These are phyloP conservation scores for Nigrospora oryzae DNA, from an alignment of 2,329 filamentous ascomycete species.

Conservation along the genomic window DNA sequence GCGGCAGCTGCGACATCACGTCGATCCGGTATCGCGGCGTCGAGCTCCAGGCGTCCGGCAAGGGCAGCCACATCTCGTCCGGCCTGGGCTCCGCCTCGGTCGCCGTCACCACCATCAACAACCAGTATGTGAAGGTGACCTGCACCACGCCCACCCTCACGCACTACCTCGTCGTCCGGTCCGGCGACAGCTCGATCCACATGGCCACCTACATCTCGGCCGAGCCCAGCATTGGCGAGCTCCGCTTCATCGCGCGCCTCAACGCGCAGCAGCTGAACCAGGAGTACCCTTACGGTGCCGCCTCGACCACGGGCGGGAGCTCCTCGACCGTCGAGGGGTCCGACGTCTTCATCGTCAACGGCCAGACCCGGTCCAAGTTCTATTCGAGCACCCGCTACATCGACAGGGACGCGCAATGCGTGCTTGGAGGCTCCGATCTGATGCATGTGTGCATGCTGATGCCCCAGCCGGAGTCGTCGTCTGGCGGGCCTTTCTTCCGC, in stretches of 20 bases:
- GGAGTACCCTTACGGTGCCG: conserved; percentile 44
- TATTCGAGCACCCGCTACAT: conserved; percentile 64
- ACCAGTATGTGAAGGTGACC: conserved; percentile 50
- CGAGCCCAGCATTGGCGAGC: conserved; percentile 47
- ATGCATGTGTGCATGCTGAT: conserved; percentile 55
- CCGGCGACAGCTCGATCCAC: conserved; percentile 51
- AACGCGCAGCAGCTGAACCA: conserved; percentile 38
- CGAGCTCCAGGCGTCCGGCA: conserved; percentile 46
- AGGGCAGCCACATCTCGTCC: conserved; percentile 48
- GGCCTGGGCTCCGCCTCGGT: conserved; percentile 52
- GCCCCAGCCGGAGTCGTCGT: conserved; percentile 48
- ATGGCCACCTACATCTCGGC: conserved; percentile 55
- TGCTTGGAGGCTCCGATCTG: conserved; percentile 34
- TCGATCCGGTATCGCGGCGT: conserved; percentile 52
- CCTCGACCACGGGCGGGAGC: conserved; percentile 45
- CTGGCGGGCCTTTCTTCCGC: conserved; percentile 58
- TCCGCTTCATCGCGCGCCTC: conserved; percentile 57
- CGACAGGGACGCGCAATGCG: conserved; percentile 57
- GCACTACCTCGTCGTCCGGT: conserved; percentile 54
- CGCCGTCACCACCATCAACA: conserved; percentile 24
- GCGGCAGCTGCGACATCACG: conserved; percentile 52
- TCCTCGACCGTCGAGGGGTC: conserved; percentile 47
- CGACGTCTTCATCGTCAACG: conserved; percentile 49
- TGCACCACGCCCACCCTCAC: conserved; percentile 52
- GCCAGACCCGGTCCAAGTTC: conserved; percentile 61